Evolutionary conservation across 805 yeast genomes (phyloP).

Genomic region (Ogataea philodendri): DNA sequence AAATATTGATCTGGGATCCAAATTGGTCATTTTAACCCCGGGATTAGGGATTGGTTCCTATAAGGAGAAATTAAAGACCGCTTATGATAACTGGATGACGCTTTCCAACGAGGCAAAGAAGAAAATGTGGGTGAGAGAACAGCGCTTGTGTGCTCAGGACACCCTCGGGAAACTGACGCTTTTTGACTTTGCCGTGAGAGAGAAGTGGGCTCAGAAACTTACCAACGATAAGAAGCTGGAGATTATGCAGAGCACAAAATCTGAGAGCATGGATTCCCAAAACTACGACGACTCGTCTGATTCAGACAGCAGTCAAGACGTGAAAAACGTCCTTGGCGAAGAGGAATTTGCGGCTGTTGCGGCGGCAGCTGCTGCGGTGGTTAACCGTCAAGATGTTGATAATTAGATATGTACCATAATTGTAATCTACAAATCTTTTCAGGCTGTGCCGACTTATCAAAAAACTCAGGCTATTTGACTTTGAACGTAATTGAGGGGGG

Average conservation of each 20-base stretch:
- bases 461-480: conserved; percentile 9
- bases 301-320: conserved; percentile 6
- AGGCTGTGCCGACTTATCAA: conserved; percentile 7
- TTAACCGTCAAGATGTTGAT: conserved; percentile 6
- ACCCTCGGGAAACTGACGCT: conserved; percentile 40
- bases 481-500: conserved; percentile 5
- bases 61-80: conserved; percentile 41
- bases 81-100: conserved; percentile 45
- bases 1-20: conserved; percentile 22
- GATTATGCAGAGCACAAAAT: conserved; percentile 7
- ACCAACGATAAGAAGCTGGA: conserved; percentile 23
- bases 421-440: too few relatives aligned
- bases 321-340: conserved; percentile 20
- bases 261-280: conserved; percentile 6
- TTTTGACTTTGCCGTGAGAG: conserved; percentile 44
- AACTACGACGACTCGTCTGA: conserved; percentile 11
- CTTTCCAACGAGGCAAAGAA: conserved; percentile 34
- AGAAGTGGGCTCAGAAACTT: conserved; percentile 36
- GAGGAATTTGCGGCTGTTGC: conserved; percentile 35
- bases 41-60: conserved; percentile 19
- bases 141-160: conserved; percentile 43
- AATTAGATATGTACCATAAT: conserved; percentile 1
- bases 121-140: conserved; percentile 46
- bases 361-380: conserved; percentile 32
- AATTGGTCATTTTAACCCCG: conserved; percentile 20